Base-by-base conservation (phyloP, 805 yeast genomes). In the Wickerhamomyces hampshirensis region DNA sequence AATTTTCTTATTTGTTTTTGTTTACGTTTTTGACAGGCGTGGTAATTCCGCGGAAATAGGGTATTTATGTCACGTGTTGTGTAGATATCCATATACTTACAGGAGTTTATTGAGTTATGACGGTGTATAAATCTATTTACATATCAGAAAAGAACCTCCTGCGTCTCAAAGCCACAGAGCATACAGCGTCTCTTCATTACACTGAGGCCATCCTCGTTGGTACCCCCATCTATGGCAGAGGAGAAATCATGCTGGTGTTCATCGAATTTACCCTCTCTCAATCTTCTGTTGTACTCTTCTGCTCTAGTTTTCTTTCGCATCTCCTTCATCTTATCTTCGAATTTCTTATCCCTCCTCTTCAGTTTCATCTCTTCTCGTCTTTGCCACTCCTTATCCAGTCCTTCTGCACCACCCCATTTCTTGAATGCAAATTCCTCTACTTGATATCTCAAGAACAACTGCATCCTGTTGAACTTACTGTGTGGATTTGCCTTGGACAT, bases 401-500 rank as follows among this genome's bases (percentile, higher is more conserved):
- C 87, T 37, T 87, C 96, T 8, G 80, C 73, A 1, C 94, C 82
- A 1, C 93, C 95, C 99, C 98, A 93, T 61, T 93, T 91, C 54
- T 84, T 81, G 64, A 80, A 85, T 0, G 98, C 95, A 60, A 71
- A 85, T 51, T 82, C 86, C 58, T 93, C 98, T n/a, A 93, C 87
- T 52, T 93, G 98, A 53, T 78, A 84, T 41, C 98, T 66, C 30
- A 93, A 61, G 62, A 80, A 93, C 38, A 93, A 67, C 69, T 89
- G 95, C 99, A 93, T 93, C 53, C 93, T 73, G 33, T 87, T 83
- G 60, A 78, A 93, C 1, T 87, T 83, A 3, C 79, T 79, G 59
- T 93, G 96, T 0, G 99, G 99, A 54, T 93, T 93, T 3, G 96
- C 87, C 49, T 89, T 85, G 44, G 88, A 95, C 42, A 91, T 64